Conservation (phyloP, 176 grass and related monocot species). For the Thinopyrum elongatum region DNA sequence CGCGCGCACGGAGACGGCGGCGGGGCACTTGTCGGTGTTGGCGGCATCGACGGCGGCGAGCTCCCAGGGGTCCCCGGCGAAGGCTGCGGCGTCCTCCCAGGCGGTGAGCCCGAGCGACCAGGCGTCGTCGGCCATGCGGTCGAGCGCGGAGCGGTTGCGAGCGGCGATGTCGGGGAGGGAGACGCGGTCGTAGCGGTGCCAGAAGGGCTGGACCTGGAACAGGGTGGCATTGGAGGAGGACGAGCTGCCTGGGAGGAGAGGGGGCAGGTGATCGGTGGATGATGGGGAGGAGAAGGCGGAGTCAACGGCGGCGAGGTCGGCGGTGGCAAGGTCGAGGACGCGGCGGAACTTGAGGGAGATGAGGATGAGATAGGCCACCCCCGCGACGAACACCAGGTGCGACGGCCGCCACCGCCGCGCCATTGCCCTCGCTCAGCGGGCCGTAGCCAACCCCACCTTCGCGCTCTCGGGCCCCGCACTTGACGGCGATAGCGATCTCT, state of each 20-base stretch:
- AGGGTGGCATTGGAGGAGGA: background rate
- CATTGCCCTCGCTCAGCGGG: slow-evolving; percentile 22
- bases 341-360: slow-evolving; percentile 89
- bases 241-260: background rate
- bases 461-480: background rate
- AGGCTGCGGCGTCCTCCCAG: slow-evolving; percentile 61
- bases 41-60: slow-evolving; percentile 38
- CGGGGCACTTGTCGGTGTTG: slow-evolving; percentile 52
- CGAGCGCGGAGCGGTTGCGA: slow-evolving; percentile 46
- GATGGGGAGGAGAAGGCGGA: slow-evolving; percentile 42
- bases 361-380: slow-evolving; percentile 70
- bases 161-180: slow-evolving; percentile 38
- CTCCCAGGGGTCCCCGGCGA: slow-evolving; percentile 41
- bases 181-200: slow-evolving; percentile 54
- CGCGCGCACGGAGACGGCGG: slow-evolving; percentile 41
- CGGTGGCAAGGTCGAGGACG: slow-evolving; percentile 71
- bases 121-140: slow-evolving; percentile 78
- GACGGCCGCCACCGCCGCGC: slow-evolving; percentile 67
- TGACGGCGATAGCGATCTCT: background rate
- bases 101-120: slow-evolving; percentile 72
- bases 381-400: slow-evolving; percentile 60
- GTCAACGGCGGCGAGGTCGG: slow-evolving; percentile 46
- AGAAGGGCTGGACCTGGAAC: slow-evolving; percentile 48
- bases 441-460: background rate
- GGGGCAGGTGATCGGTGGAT: slow-evolving; percentile 36